Evolutionary conservation across 2,329 filamentous ascomycete genomes (phyloP), one percentile per base, ranked within the genome.

Genomic region (Nemania serpens): DNA sequence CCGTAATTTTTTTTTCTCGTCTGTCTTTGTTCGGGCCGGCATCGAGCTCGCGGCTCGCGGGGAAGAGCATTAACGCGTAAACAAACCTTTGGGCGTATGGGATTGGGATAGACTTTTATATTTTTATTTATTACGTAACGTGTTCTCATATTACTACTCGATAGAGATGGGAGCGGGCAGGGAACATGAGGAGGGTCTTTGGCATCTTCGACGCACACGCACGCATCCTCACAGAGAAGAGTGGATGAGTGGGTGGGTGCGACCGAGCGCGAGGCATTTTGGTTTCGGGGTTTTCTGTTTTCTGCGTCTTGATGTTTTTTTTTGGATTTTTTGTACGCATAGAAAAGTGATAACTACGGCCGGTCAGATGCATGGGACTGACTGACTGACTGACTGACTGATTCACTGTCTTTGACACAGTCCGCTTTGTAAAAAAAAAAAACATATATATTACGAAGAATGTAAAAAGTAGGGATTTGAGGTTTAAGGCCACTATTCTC

Each of bases 31-130:
- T 39, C 11, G 4, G 25, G 25, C 25, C 4, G 15, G 4, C 36
- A 34, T 33, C 36, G 25, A 18, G 43, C 15, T 54, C 45, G 34
- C 2, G 25, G 43, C 15, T 54, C 45, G 34, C 2, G 25, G 34
- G 58, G 29, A 34, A 58, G 54, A 47, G 43, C 45, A n/a, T 51
- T 45, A 37, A 43, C 50, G 58, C 25, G 46, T 42, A 18, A 54
- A 25, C 39, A 12, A 58, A 37, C n/a, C n/a, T n/a, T n/a, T n/a
- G 13, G 50, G 49, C 36, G 39, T 46, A 55, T 34, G 39, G 53
- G 53, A 33, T 58, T 52, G 42, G 58, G 47, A 62, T 63, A 63
- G 61, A 63, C n/a, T 45, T 60, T 37, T 29, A 7, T 29, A 29
- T 29, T 29, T n/a, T 3, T 29, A 29, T 29, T 3, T 29, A 59